These are phyloP conservation scores for Ceriops decandra DNA, from an alignment of 345 rosid genomes.

Conservation along the genomic window DNA sequence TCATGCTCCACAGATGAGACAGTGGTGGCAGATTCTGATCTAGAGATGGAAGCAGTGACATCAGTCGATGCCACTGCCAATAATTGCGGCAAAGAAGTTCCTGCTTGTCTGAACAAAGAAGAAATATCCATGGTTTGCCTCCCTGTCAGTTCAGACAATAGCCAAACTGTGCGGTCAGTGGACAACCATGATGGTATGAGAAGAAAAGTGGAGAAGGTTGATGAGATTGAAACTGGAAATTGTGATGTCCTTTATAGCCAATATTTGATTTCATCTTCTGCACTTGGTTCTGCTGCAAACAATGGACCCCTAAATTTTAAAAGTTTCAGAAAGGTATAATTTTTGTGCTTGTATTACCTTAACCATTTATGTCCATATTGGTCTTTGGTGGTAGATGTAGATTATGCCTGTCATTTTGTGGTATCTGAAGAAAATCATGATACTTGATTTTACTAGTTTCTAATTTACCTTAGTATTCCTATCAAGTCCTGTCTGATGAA, in stretches of 20 bases:
- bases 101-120: constrained; percentile 16
- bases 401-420: neutral
- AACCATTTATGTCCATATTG: neutral
- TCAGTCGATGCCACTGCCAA: constrained; percentile 32
- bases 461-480: neutral
- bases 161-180: constrained; percentile 14
- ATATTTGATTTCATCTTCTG: constrained; percentile 28
- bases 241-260: constrained; percentile 72
- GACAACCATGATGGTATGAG: constrained; percentile 26
- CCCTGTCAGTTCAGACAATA: constrained; percentile 16
- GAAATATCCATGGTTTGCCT: constrained; percentile 20
- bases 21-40: constrained; percentile 86
- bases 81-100: constrained; percentile 28
- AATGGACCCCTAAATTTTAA: constrained; percentile 58
- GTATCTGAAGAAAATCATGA: too few species aligned
- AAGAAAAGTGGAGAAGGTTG: constrained; percentile 33
- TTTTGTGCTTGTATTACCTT: neutral
- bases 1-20: constrained; percentile 98
- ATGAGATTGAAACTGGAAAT: constrained; percentile 52
- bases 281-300: constrained; percentile 23
- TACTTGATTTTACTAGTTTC: too few species aligned
- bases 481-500: neutral
- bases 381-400: neutral
- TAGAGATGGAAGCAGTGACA: constrained; percentile 52
- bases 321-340: constrained; percentile 76